These are phyloP conservation scores for Eragrostis tef DNA, from an alignment of 202 grass and related monocot genomes.

Conservation along the genomic window DNA sequence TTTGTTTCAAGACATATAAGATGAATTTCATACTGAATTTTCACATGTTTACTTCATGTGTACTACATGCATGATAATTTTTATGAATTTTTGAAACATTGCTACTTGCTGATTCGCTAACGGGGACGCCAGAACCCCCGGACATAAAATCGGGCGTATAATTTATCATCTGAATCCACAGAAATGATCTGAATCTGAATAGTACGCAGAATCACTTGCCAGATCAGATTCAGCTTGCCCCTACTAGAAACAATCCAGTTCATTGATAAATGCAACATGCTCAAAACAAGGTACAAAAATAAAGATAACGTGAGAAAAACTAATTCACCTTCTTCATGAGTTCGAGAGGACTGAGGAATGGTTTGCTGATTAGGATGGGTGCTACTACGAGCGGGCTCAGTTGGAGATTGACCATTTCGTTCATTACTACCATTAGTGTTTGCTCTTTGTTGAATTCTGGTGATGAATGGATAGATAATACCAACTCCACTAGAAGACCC, in stretches of 20 bases:
- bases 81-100: too few species aligned
- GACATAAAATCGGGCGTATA: too few species aligned
- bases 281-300: slow-evolving; percentile 31
- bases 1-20: too few species aligned
- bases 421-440: slow-evolving; percentile 52
- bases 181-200: background rate
- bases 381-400: slow-evolving; percentile 47
- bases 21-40: too few species aligned
- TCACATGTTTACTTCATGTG: too few species aligned
- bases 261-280: slow-evolving; percentile 27
- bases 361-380: slow-evolving; percentile 52
- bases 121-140: too few species aligned
- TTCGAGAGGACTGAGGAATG: slow-evolving; percentile 53
- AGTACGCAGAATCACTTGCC: background rate
- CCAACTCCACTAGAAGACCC: slow-evolving; percentile 58
- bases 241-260: slow-evolving; percentile 27
- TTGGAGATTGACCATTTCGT: slow-evolving; percentile 50
- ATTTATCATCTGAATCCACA: background rate
- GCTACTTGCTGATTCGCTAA: too few species aligned
- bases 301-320: slow-evolving; percentile 26
- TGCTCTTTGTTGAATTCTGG: slow-evolving; percentile 66
- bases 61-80: too few species aligned
- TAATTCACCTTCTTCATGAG: slow-evolving; percentile 55
- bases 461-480: slow-evolving; percentile 65
- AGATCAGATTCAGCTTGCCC: background rate